phyloP scores from a whole-genome alignment of 2,329 filamentous ascomycete species.

The Trichophyton mentagrophytes region DNA sequence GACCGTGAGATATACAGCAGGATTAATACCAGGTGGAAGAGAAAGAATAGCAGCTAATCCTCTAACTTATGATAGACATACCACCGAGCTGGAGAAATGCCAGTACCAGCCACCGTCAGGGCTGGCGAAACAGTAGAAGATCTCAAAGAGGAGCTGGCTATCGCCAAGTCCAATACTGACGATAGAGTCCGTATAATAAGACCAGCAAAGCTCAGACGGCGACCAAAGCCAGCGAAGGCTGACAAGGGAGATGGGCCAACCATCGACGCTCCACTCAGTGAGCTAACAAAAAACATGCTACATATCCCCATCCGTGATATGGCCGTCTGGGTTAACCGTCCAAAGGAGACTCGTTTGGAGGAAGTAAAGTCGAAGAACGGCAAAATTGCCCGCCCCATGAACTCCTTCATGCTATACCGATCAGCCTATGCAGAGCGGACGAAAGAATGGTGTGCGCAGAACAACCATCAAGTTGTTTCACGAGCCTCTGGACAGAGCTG shows the following conservation, averaged over 20 bases:
- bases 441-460: conserved; percentile 66
- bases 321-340: conserved; percentile 61
- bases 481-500: conserved; percentile 77
- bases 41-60: not conserved
- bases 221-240: conserved; percentile 9
- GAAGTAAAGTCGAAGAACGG: conserved; percentile 61
- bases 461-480: conserved; percentile 90
- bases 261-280: conserved; percentile 15
- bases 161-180: not conserved
- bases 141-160: not conserved
- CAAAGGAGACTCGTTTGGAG: conserved; percentile 49
- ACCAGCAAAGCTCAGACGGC: conserved; percentile 14
- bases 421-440: conserved; percentile 81
- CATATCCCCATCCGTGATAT: conserved; percentile 61
- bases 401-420: conserved; percentile 95
- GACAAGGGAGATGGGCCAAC: conserved; percentile 9
- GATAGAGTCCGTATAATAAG: conserved; percentile 14
- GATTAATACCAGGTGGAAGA: not conserved
- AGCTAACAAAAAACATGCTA: conserved; percentile 14
- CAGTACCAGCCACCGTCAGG: not conserved
- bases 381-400: conserved; percentile 85
- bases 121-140: not conserved
- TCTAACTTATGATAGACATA: conserved; percentile 2
- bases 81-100: not conserved
- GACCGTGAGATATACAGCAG: not conserved